These are phyloP conservation scores for Dendrothele bispora DNA, from an alignment of 768 basidiomycete species.

Conservation along the genomic window DNA sequence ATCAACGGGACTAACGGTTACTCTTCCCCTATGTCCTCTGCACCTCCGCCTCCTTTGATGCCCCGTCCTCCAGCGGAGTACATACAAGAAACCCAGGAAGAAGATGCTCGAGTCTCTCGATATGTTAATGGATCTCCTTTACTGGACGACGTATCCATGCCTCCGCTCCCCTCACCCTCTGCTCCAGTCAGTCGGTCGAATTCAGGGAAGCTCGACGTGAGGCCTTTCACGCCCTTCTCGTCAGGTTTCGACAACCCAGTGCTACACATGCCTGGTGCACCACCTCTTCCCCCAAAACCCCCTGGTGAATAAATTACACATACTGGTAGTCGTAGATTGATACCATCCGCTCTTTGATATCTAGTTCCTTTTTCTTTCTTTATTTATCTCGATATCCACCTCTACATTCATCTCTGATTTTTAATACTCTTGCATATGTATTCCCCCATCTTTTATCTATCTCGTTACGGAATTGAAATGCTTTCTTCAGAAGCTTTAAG, in stretches of 20 bases:
- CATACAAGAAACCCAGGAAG: slow-evolving; percentile 79
- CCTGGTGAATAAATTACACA: neutral
- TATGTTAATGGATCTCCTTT: slow-evolving; percentile 31
- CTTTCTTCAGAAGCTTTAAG: too few species aligned
- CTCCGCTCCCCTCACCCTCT: slow-evolving; percentile 16
- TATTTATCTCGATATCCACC: neutral
- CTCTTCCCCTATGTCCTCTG: slow-evolving; percentile 3
- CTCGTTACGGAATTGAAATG: too few species aligned
- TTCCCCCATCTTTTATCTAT: too few species aligned
- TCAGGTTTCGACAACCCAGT: slow-evolving; percentile 31
- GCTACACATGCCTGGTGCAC: neutral
- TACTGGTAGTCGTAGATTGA: too few species aligned
- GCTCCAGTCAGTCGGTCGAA: slow-evolving; percentile 9
- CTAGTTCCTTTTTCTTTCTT: neutral
- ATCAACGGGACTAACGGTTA: slow-evolving; percentile 2
- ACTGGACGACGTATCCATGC: slow-evolving; percentile 18
- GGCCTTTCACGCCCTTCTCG: slow-evolving; percentile 51
- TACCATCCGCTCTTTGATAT: too few species aligned
- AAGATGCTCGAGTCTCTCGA: slow-evolving; percentile 58
- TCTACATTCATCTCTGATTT: too few species aligned
- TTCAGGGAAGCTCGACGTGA: slow-evolving; percentile 29
- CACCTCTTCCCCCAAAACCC: neutral
- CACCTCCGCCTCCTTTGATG: slow-evolving; percentile 63
- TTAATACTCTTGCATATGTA: too few species aligned
- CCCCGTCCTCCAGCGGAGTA: slow-evolving; percentile 80